Conservation (phyloP, 192 early-diverging fungal species). For the Backusella tuberculispora region DNA sequence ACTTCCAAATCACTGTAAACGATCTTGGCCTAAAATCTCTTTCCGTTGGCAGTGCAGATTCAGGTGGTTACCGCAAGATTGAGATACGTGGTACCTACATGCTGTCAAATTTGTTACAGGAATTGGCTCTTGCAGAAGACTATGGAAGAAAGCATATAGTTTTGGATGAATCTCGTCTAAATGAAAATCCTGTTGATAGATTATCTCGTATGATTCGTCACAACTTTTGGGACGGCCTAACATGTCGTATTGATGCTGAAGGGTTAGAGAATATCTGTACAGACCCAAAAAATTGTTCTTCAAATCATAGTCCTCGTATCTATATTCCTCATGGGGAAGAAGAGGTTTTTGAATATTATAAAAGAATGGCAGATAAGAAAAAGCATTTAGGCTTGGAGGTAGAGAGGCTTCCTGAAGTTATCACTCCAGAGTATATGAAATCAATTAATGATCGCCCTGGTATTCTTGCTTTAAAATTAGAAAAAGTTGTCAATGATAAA, state of each 20-base stretch:
- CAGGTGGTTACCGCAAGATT: slow-evolving; percentile 84
- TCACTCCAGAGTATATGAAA: slow-evolving; percentile 90
- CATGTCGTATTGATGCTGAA: slow-evolving; percentile 78
- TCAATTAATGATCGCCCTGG: slow-evolving; percentile 88
- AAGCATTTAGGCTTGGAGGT: slow-evolving; percentile 77
- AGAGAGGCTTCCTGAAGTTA: slow-evolving; percentile 78
- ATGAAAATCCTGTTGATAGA: slow-evolving; percentile 93
- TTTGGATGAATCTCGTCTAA: slow-evolving; percentile 87
- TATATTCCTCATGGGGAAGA: slow-evolving; percentile 89
- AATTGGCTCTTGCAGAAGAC: slow-evolving; percentile 89
- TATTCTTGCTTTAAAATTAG: slow-evolving; percentile 83
- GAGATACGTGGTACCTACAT: slow-evolving; percentile 95
- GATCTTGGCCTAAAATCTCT: slow-evolving; percentile 92
- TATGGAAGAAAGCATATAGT: slow-evolving; percentile 86
- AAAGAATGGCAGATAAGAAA: slow-evolving; percentile 62
- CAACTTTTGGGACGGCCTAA: slow-evolving; percentile 96
- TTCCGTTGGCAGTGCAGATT: slow-evolving; percentile 80
- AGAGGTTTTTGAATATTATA: slow-evolving; percentile 83
- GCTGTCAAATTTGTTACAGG: slow-evolving; percentile 95
- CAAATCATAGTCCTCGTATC: slow-evolving; percentile 79
- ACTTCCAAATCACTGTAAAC: slow-evolving; percentile 93
- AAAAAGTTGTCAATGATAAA: slow-evolving; percentile 47
- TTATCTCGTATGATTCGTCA: slow-evolving; percentile 88
- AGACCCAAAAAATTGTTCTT: slow-evolving; percentile 88
- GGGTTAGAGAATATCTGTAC: slow-evolving; percentile 89